Evolutionary conservation across 73 alveolate species (phyloP).

Genomic region (Paramecium primaurelia): DNA sequence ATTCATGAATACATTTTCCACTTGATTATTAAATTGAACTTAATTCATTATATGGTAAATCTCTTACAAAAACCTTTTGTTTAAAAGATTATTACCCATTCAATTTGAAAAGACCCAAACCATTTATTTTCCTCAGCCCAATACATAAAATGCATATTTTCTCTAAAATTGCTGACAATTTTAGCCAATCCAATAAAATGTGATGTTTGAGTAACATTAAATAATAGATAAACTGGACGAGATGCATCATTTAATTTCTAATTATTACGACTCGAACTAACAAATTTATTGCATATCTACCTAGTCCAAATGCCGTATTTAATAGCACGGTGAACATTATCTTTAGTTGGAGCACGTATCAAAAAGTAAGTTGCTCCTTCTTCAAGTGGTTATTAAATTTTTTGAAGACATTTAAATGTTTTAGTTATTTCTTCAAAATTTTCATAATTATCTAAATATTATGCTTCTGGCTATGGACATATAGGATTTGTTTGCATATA

Average conservation of each 20-base stretch:
- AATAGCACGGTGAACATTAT: conserved; percentile 57
- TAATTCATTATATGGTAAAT: conserved; percentile 65
- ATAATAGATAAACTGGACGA: conserved; percentile 64
- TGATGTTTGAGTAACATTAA: conserved; percentile 55
- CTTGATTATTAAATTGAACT: background rate
- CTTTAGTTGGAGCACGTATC: conserved; percentile 65
- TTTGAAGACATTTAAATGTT: background rate
- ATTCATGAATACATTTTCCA: conserved; percentile 58
- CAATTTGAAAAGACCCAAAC: conserved; percentile 65
- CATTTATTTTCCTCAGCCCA: conserved; percentile 72
- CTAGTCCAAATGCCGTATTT: conserved; percentile 67
- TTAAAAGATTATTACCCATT: conserved; percentile 55
- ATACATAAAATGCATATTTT: conserved; percentile 53
- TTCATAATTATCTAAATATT: conserved; percentile 29
- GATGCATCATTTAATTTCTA: conserved; percentile 60
- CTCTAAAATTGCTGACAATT: conserved; percentile 61
- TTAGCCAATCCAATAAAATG: conserved; percentile 63
- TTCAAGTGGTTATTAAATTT: conserved; percentile 28
- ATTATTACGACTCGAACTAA: conserved; percentile 66
- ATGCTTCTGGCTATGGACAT: conserved; percentile 5
- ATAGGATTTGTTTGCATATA: conserved; percentile 5
- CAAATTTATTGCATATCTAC: background rate
- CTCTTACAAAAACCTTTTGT: conserved; percentile 56
- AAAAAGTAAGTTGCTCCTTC: conserved; percentile 58
- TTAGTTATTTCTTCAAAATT: conserved; percentile 10